Conservation (phyloP, 2,329 filamentous ascomycete genomes). For the Diaporthe sp. region DNA sequence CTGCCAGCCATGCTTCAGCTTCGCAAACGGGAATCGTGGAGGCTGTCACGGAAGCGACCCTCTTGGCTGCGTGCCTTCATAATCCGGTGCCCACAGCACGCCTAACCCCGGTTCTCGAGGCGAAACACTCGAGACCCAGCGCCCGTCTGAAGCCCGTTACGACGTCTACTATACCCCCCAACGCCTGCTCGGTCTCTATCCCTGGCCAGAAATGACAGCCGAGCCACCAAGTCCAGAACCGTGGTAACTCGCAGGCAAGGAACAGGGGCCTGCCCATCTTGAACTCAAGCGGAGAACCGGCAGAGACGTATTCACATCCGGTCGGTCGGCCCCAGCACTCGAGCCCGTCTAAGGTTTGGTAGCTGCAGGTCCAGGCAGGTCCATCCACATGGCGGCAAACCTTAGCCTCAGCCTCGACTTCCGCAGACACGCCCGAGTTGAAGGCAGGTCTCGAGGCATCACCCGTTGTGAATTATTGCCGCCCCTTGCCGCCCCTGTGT, state of each 20-base stretch:
- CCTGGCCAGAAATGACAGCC: neutral
- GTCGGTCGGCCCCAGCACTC: neutral
- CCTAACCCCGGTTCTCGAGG: conserved; percentile 1
- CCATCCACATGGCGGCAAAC: conserved; percentile 26
- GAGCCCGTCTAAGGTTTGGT: conserved; percentile 16
- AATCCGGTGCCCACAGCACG: conserved; percentile 3
- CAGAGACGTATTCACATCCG: conserved; percentile 11
- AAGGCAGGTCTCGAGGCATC: neutral
- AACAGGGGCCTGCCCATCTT: conserved; percentile 1
- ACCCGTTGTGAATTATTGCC: neutral
- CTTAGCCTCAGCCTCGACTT: conserved; percentile 18
- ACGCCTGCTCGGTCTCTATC: neutral
- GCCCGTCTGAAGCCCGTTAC: conserved; percentile 2
- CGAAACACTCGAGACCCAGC: conserved; percentile 19
- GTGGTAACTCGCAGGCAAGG: conserved; percentile 15
- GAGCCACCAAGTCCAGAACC: conserved; percentile 8
- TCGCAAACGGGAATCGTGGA: neutral
- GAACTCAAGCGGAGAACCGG: neutral
- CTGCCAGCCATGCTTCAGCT: neutral
- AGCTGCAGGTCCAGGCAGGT: conserved; percentile 22
- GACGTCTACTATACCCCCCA: conserved; percentile 8
- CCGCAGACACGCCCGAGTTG: neutral
- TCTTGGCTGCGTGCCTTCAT: conserved; percentile 18
- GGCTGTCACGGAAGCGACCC: conserved; percentile 18
- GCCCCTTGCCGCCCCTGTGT: conserved; percentile 10